Evolutionary conservation across 345 rosid genomes (phyloP).

Genomic region (Eucalyptus regnans): DNA sequence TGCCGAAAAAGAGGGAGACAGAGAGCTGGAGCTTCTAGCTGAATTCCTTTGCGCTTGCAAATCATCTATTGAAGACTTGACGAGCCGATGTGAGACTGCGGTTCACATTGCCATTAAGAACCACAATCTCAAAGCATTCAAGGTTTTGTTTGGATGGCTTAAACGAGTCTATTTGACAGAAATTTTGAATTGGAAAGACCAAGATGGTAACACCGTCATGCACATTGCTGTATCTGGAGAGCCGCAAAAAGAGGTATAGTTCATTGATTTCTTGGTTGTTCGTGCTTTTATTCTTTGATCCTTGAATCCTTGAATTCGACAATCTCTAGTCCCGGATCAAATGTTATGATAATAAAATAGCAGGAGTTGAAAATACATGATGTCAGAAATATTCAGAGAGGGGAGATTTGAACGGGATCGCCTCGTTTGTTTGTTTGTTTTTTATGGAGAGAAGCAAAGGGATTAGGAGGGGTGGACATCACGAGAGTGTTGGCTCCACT

Average conservation of each 20-base stretch:
- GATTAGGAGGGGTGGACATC: too few species aligned
- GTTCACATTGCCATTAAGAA: neutral
- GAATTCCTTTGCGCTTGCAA: neutral
- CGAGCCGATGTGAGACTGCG: neutral
- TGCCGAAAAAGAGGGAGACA: fast-evolving
- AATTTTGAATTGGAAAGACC: neutral
- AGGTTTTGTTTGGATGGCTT: neutral
- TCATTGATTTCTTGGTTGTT: neutral
- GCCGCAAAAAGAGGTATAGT: neutral
- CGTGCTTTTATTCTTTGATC: neutral
- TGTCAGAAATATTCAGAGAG: too few species aligned
- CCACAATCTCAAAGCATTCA: neutral
- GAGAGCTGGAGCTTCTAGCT: neutral
- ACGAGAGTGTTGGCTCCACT: too few species aligned
- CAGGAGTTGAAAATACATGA: too few species aligned
- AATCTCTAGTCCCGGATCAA: too few species aligned
- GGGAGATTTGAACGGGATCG: too few species aligned
- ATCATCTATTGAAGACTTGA: neutral
- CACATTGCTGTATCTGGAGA: neutral
- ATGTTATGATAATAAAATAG: too few species aligned
- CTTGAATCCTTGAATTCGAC: neutral
- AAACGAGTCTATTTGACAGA: fast-evolving
- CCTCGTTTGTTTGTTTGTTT: too few species aligned
- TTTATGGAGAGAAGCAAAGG: too few species aligned
- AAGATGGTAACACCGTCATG: neutral